phyloP scores from a whole-genome alignment of 306 rosid genomes.

The Begonia masoniana region DNA sequence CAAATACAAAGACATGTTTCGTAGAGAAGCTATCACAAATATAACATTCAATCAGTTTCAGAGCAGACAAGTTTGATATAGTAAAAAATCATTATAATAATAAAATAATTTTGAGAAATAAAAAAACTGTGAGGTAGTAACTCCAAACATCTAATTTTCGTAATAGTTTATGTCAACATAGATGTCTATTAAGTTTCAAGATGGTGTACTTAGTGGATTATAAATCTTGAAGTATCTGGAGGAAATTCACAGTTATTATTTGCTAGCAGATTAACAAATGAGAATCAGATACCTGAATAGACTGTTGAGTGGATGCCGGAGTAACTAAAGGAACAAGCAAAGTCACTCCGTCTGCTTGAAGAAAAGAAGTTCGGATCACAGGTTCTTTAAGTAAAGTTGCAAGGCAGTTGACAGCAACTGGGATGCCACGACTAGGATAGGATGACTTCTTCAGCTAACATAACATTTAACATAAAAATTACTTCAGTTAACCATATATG shows the following conservation, averaged over 20 bases:
- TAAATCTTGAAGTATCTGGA: no score
- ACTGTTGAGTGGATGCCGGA: slow-evolving; percentile 96
- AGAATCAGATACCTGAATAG: slow-evolving; percentile 61
- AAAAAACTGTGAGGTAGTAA: no score
- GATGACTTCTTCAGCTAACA: slow-evolving; percentile 83
- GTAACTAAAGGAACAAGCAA: slow-evolving; percentile 79
- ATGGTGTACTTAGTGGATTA: no score
- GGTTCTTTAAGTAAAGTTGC: slow-evolving; percentile 87
- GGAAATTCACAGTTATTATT: no score
- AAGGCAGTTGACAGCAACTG: slow-evolving; percentile 72
- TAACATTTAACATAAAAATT: slow-evolving; percentile 4
- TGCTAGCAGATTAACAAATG: no score
- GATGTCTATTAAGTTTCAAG: no score
- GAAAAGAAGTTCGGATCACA: slow-evolving; percentile 75
- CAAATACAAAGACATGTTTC: slow-evolving; percentile 92
- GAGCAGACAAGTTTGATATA: not conserved
- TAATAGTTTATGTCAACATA: no score
- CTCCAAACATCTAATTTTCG: no score
- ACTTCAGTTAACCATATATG: not conserved
- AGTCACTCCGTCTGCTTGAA: slow-evolving; percentile 83
- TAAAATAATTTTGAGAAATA: no score
- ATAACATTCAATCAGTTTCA: slow-evolving; percentile 6
- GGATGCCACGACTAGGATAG: slow-evolving; percentile 72
- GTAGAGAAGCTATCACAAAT: slow-evolving; percentile 71
- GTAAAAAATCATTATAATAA: no score